A percentile compares a stretch with the other conserved stretches of the same genome.
Conservation (phyloP, 139 green algal genomes). For the Zygnema circumcarinatum region DNA sequence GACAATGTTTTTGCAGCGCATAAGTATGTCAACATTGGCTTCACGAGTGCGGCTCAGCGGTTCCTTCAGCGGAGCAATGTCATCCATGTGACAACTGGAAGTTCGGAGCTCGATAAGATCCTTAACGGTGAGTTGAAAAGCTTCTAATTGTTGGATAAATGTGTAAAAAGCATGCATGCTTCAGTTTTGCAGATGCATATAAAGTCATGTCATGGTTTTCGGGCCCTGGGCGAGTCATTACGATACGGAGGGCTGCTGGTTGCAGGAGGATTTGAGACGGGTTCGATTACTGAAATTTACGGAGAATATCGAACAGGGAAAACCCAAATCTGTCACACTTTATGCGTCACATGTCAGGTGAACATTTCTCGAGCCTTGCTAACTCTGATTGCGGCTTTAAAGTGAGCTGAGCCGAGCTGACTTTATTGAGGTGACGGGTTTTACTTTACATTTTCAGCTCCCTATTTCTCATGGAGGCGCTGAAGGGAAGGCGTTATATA, state of each 20-base stretch:
- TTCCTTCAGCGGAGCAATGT: slow-evolving; percentile 80
- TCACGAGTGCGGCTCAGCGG: slow-evolving; percentile 89
- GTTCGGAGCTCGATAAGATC: slow-evolving; percentile 87
- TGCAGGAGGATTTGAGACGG: slow-evolving; percentile 94
- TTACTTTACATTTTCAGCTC: slow-evolving; percentile 31
- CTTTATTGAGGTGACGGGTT: no score
- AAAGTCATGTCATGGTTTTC: no score
- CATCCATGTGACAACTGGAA: slow-evolving; percentile 90
- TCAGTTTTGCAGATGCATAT: no score
- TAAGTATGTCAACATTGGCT: slow-evolving; percentile 92
- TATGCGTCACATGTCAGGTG: slow-evolving; percentile 95
- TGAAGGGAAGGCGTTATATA: slow-evolving; percentile 98
- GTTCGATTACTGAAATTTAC: slow-evolving; percentile 98
- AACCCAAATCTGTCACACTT: slow-evolving; percentile 97
- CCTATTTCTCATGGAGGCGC: slow-evolving; percentile 86
- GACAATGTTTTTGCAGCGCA: slow-evolving; percentile 70
- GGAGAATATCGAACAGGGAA: slow-evolving; percentile 95
- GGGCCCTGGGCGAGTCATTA: no score
- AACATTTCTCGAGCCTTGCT: slow-evolving; percentile 1
- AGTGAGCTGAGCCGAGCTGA: no score
- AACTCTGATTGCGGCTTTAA: no score
- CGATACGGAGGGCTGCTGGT: no score
- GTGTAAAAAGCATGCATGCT: background rate
- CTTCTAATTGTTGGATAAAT: slow-evolving; percentile 1
- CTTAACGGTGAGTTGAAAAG: slow-evolving; percentile 70